Percentiles rank a stretch among this genome's conserved stretches.
These are phyloP conservation scores for Aspergillus coremiiformis DNA, from an alignment of 495 filamentous ascomycete species.

Conservation along the genomic window DNA sequence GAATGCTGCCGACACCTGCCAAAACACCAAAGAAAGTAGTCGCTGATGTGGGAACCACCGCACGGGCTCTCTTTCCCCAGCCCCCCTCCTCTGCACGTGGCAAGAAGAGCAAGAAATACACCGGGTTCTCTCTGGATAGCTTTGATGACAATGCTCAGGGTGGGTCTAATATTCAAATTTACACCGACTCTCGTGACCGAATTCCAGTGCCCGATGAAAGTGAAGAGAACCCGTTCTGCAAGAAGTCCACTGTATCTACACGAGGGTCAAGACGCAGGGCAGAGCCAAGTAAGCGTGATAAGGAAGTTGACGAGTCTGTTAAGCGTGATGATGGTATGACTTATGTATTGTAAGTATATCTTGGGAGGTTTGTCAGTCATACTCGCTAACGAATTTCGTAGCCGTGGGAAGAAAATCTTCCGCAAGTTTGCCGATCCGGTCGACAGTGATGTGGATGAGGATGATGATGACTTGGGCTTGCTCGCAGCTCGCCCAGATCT, in stretches of 20 bases:
- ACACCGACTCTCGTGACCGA: conserved; percentile 82
- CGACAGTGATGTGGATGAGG: conserved; percentile 37
- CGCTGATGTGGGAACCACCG: conserved; percentile 53
- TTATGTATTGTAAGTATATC: conserved; percentile 72
- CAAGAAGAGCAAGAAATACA: conserved; percentile 48
- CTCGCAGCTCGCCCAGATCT: conserved; percentile 34
- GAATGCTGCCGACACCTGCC: conserved; percentile 77
- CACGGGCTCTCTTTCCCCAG: conserved; percentile 69
- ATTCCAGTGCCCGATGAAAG: conserved; percentile 62
- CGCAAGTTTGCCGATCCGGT: conserved; percentile 43
- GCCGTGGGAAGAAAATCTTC: conserved; percentile 87
- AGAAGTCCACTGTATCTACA: conserved; percentile 34
- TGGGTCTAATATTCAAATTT: conserved; percentile 64
- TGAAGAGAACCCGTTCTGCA: conserved; percentile 69
- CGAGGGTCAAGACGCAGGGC: conserved; percentile 37
- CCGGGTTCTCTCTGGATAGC: conserved; percentile 62
- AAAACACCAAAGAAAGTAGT: conserved; percentile 72
- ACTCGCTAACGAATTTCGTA: conserved; percentile 34
- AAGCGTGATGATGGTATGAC: conserved; percentile 70
- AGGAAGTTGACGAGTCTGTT: conserved; percentile 54
- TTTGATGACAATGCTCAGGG: conserved; percentile 46
- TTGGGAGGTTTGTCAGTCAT: neutral
- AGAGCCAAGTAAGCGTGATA: conserved; percentile 35
- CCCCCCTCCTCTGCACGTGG: conserved; percentile 41
- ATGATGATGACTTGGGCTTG: conserved; percentile 44